Base-by-base conservation (phyloP, 2,329 filamentous ascomycete genomes). In the Neofusicoccum umdonicola region DNA sequence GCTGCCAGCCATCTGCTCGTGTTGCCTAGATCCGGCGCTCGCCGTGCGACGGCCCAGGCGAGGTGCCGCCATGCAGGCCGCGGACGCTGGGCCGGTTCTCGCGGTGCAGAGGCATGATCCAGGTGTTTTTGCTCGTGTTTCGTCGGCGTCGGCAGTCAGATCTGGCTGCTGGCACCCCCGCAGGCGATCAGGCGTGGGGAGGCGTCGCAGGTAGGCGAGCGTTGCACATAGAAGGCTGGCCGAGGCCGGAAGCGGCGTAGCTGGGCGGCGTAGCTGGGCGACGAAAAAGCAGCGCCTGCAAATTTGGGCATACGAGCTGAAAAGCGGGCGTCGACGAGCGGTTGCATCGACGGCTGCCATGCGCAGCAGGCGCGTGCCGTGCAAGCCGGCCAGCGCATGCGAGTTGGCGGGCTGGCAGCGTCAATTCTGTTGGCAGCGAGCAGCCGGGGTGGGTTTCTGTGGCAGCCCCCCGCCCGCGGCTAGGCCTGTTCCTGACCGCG, bases 401-500 rank as follows among this genome's bases (percentile, higher is more conserved):
- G 17, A 37, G 52, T 17, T 22, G 19, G 19, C 19, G 52, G 37
- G 19, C 11, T 19, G 17, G 45, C 19, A 22, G 54, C 54, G 41
- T 34, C 39, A 44, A 39, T 22, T 13, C 47, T 22, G 47, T 50
- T 35, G 47, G 50, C n/a, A 12, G 47, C 34, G 8, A 34, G 47
- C 12, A n/a, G 27, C 17, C 27, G 15, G 12, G 22, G 22, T 31
- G 47, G 27, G 27, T 11, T 56, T 22, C 4, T n/a, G 35, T 57
- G 54, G 39, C 54, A 44, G 42, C 15, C 15, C 11, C 19, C 17
- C 7, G 52, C 34, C 17, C 11, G 54, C 56, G 27, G 31, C 56
- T 60, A 60, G n/a, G 42, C 56, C 54, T 60, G 42, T 45, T 45
- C 56, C 56, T 60, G 56, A 35, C 22, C 27, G 12, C 37, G 54